phyloP scores from a whole-genome alignment of 257 asterid species.

The Paulownia fortunei region DNA sequence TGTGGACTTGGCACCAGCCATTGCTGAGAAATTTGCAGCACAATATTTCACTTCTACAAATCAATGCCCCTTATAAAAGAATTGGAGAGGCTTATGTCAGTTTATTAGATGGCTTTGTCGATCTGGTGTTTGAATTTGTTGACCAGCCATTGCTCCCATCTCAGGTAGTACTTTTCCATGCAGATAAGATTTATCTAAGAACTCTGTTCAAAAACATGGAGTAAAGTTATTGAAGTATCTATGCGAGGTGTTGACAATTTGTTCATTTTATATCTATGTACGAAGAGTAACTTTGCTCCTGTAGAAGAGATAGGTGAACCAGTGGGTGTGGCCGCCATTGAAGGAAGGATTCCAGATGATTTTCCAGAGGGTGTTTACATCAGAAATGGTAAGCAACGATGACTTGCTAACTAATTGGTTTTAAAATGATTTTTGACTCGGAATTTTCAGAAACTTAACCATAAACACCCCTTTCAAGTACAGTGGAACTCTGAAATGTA shows the following conservation, averaged over 20 bases:
- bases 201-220: no score
- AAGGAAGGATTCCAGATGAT: constrained; percentile 53
- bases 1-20: no score
- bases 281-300: constrained; percentile 52
- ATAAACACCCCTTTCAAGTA: no score
- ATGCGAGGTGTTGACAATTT: no score
- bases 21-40: constrained; percentile 33
- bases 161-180: constrained; percentile 43
- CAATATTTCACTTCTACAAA: neutral
- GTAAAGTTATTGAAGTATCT: no score
- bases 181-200: no score
- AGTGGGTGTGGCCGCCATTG: neutral
- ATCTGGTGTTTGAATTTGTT: constrained; percentile 37
- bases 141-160: constrained; percentile 56
- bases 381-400: constrained; percentile 61
- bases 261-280: neutral
- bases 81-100: constrained; percentile 21
- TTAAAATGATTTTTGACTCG: no score
- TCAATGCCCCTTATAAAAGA: neutral
- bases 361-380: constrained; percentile 55
- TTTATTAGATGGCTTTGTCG: constrained; percentile 43
- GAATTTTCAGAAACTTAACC: no score
- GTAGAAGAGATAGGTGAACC: constrained; percentile 51
- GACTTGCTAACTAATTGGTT: no score
- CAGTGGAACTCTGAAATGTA: no score